A percentile compares a stretch with the other conserved stretches of the same genome.
Evolutionary conservation across 257 asterid species (phyloP).

Genomic region (Rehmannia glutinosa): DNA sequence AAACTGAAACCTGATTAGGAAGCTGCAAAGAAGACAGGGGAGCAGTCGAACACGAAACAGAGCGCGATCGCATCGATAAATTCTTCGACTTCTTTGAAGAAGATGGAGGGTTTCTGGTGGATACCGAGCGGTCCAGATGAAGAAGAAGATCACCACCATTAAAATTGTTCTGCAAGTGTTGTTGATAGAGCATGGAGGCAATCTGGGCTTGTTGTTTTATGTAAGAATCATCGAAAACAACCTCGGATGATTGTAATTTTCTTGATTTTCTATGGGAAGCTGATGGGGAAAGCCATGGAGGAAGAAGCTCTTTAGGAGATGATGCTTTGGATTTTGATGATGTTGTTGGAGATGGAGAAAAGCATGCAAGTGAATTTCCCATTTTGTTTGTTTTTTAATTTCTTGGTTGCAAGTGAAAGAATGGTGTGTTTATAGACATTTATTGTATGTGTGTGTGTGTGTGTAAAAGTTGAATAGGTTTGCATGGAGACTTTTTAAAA

Average conservation of each 20-base stretch:
- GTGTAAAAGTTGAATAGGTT: slow-evolving; percentile 15
- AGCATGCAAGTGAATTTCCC: slow-evolving; percentile 58
- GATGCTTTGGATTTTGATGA: slow-evolving; percentile 13
- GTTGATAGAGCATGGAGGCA: slow-evolving; percentile 54
- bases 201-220: slow-evolving; percentile 55
- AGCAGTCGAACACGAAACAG: slow-evolving; percentile 34
- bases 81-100: slow-evolving; percentile 32
- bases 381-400: slow-evolving; percentile 6
- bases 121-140: slow-evolving; percentile 45
- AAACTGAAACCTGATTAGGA: slow-evolving; percentile 34
- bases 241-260: slow-evolving; percentile 16
- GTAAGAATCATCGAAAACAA: slow-evolving; percentile 35
- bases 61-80: slow-evolving; percentile 33
- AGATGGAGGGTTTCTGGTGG: slow-evolving; percentile 33
- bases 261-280: slow-evolving; percentile 29
- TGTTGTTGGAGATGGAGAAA: slow-evolving; percentile 23
- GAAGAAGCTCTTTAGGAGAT: slow-evolving; percentile 26
- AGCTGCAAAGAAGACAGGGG: slow-evolving; percentile 29
- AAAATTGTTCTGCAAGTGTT: slow-evolving; percentile 41
- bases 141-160: slow-evolving; percentile 32
- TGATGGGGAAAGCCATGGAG: slow-evolving; percentile 39
- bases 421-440: neutral
- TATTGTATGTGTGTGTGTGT: slow-evolving; percentile 2
- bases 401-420: neutral
- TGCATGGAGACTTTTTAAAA: slow-evolving; percentile 6